Evolutionary conservation across 2,329 filamentous ascomycete genomes (phyloP).

Genomic region (Sporothrix phasma): DNA sequence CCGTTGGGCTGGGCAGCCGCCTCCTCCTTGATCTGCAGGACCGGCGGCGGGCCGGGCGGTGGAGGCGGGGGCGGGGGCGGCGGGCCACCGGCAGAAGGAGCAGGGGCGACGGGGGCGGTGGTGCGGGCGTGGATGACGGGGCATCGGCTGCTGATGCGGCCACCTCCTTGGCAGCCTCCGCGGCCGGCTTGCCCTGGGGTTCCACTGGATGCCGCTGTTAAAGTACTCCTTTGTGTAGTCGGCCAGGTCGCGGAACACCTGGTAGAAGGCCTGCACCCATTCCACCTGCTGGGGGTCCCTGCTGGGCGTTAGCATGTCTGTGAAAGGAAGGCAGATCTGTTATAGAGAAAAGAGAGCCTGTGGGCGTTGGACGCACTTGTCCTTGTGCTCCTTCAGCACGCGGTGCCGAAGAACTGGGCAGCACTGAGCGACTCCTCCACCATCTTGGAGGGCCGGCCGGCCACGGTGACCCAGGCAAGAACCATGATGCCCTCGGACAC

Average conservation of each 20-base stretch:
- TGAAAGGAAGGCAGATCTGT: no score
- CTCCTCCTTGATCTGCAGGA: conserved; percentile 48
- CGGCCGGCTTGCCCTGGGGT: conserved; percentile 62
- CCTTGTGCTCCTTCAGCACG: conserved; percentile 84
- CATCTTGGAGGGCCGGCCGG: conserved; percentile 73
- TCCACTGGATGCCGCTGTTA: conserved; percentile 74
- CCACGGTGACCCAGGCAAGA: conserved; percentile 81
- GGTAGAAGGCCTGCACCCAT: conserved; percentile 89
- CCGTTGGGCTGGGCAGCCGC: conserved; percentile 36
- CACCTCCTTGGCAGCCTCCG: conserved; percentile 54
- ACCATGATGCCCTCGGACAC: conserved; percentile 85
- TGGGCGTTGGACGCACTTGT: conserved; percentile 38
- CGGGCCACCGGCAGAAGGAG: conserved; percentile 40
- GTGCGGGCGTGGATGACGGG: conserved; percentile 22
- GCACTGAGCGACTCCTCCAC: conserved; percentile 74
- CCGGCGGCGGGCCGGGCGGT: conserved; percentile 58
- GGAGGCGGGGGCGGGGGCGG: conserved; percentile 57
- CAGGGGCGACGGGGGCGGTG: conserved; percentile 43
- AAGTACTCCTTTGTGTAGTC: conserved; percentile 81
- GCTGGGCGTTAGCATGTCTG: background rate
- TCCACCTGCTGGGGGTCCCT: conserved; percentile 74
- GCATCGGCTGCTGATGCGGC: conserved; percentile 32
- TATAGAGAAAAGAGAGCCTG: background rate
- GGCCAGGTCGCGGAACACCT: conserved; percentile 72
- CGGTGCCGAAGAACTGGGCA: conserved; percentile 88